Base-by-base conservation (phyloP, 495 filamentous ascomycete genomes). In the Glarea lozoyensis region DNA sequence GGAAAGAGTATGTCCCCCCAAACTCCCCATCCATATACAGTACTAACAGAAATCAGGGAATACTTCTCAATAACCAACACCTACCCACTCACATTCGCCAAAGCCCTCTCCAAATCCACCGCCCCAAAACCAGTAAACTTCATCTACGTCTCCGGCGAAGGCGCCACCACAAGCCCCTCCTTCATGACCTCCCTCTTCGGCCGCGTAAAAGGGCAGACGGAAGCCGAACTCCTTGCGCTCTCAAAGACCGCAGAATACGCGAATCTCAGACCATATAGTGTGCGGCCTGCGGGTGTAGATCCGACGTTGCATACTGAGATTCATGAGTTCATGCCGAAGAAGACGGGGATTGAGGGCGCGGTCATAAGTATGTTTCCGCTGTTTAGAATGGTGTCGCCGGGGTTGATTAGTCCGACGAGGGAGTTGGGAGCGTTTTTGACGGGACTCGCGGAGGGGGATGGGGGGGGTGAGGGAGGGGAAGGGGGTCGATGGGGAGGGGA, bases 41-140 rank as follows among this genome's bases (percentile, higher is more conserved):
- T 15, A 10, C 15, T n/a, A 23, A 42, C 23, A 86, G 80, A 10
- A 70, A 84, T 25, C n/a, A n/a, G n/a, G n/a, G n/a, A n/a, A n/a
- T 86, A 86, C 52, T 57, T 74, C 25, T 69, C 70, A 30, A 84
- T 86, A 46, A 86, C 82, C 0, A 65, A 77, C 40, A 68, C 72
- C 53, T 85, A 76, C 46, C 57, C 81, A 7, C 57, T 85, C 16
- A 70, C 69, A 1, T 76, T 78, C 15, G 79, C 79, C 2, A 58
- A 70, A 33, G 76, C 79, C 11, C 80, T 86, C 55, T 51, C 68
- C n/a, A 58, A 57, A 4, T 63, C 81, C 30, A 61, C 81, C 22
- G 1, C 44, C 3, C 45, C 48, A 2, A 56, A 69, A 30, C 64
- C 75, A 12, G 78, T 88, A 62, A 75, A 72, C 30, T 86, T 86